Evolutionary conservation across 306 rosid species (phyloP).

Genomic region (Rosa lucieae): DNA sequence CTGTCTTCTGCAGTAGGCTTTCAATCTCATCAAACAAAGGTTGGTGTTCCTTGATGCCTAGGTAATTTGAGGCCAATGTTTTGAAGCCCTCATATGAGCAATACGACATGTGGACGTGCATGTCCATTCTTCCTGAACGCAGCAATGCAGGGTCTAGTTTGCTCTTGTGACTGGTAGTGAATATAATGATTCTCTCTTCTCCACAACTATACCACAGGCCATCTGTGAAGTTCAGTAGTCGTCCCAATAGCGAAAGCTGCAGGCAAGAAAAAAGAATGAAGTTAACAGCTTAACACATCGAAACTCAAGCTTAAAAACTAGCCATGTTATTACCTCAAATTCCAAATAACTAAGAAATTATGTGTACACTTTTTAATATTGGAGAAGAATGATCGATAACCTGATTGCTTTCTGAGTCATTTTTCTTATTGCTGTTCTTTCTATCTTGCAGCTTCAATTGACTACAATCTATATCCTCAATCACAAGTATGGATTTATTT

Average conservation of each 20-base stretch:
- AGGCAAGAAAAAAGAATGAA: neutral
- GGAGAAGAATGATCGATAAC: neutral
- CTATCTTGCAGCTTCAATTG: constrained; percentile 59
- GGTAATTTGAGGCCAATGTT: constrained; percentile 57
- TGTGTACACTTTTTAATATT: neutral
- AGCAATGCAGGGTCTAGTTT: constrained; percentile 71
- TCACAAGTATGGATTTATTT: constrained; percentile 71
- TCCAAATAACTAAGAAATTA: neutral
- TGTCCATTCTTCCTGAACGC: constrained; percentile 82
- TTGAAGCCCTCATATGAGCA: constrained; percentile 60
- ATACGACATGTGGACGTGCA: constrained; percentile 78
- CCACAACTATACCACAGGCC: constrained; percentile 49
- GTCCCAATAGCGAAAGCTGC: constrained; percentile 41
- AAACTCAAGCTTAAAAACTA: neutral
- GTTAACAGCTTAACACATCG: no score
- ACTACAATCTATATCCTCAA: constrained; percentile 78
- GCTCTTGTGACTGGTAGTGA: constrained; percentile 42
- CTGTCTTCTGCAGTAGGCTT: constrained; percentile 33
- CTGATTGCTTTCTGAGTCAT: neutral
- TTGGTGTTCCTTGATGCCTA: constrained; percentile 31
- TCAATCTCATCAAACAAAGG: constrained; percentile 29
- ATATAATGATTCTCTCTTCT: constrained; percentile 52
- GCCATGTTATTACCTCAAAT: neutral
- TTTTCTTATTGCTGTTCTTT: neutral
- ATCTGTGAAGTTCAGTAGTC: constrained; percentile 44